Conservation (phyloP, 2,329 filamentous ascomycete genomes). For the Arthroderma sp. region DNA sequence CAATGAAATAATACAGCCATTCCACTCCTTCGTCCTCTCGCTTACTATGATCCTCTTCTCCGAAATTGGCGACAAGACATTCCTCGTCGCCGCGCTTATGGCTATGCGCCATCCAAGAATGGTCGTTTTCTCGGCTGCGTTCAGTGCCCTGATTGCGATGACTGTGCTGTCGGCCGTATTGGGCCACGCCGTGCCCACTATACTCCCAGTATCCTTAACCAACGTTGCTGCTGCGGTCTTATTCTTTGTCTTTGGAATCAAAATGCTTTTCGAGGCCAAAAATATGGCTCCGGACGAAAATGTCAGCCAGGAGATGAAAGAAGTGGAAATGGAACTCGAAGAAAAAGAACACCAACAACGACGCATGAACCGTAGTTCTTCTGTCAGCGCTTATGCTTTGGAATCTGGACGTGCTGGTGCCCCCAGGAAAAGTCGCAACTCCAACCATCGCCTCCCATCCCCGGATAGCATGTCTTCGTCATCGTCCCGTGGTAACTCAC, state of each 20-base stretch:
- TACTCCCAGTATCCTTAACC: slow-evolving; percentile 83
- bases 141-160: slow-evolving; percentile 83
- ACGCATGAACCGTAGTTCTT: slow-evolving; percentile 53
- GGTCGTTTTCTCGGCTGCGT: slow-evolving; percentile 90
- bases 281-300: slow-evolving; percentile 82
- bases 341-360: slow-evolving; percentile 74
- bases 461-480: slow-evolving; percentile 70
- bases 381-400: slow-evolving; percentile 60
- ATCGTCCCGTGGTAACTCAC: slow-evolving; percentile 48
- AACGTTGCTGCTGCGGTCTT: slow-evolving; percentile 72
- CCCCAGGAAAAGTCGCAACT: slow-evolving; percentile 53
- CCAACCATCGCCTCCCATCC: slow-evolving; percentile 61
- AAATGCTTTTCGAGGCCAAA: slow-evolving; percentile 73
- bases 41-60: slow-evolving; percentile 96
- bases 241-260: slow-evolving; percentile 80
- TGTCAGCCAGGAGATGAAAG: slow-evolving; percentile 92
- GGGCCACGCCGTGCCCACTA: slow-evolving; percentile 77
- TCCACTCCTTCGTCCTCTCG: slow-evolving; percentile 82
- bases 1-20: slow-evolving; percentile 51
- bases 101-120: slow-evolving; percentile 95
- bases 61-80: slow-evolving; percentile 96
- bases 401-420: slow-evolving; percentile 60
- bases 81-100: slow-evolving; percentile 93
- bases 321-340: slow-evolving; percentile 85
- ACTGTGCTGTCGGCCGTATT: slow-evolving; percentile 85